Evolutionary conservation across 305 asterid genomes (phyloP).

Genomic region (Ruellia speciosa): DNA sequence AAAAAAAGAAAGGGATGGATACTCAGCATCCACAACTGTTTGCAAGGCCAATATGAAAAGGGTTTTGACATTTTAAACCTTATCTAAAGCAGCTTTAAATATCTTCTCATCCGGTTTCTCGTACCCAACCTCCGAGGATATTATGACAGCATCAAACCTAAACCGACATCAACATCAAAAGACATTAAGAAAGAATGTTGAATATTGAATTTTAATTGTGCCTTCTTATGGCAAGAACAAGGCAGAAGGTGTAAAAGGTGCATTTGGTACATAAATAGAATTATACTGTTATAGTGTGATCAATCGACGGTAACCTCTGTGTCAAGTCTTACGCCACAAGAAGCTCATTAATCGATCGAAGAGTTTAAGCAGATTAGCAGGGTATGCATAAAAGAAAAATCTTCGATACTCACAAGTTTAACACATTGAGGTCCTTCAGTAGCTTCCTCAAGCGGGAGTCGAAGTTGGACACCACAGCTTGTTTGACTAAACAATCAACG

Average conservation of each 20-base stretch:
- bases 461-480: conserved; percentile 91
- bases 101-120: conserved; percentile 84
- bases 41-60: conserved; percentile 5
- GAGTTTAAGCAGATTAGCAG: conserved; percentile 1
- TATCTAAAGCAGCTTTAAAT: conserved; percentile 78
- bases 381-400: not conserved
- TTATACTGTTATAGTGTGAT: no score
- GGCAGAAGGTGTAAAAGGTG: conserved; percentile 4
- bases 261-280: no score
- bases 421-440: conserved; percentile 61
- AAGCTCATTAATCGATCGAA: no score
- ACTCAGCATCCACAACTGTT: not conserved
- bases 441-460: conserved; percentile 91
- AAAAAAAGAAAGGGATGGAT: no score
- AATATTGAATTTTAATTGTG: no score
- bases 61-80: conserved; percentile 13
- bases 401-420: conserved; percentile 62
- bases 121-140: conserved; percentile 86
- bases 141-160: conserved; percentile 82
- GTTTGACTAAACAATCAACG: conserved; percentile 46
- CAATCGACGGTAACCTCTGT: no score
- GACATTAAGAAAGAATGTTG: no score
- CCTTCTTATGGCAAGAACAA: not conserved
- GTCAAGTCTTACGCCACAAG: no score
- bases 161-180: not conserved